Evolutionary conservation across 768 basidiomycete genomes (phyloP).

Genomic region (Lepiota subincarnata): DNA sequence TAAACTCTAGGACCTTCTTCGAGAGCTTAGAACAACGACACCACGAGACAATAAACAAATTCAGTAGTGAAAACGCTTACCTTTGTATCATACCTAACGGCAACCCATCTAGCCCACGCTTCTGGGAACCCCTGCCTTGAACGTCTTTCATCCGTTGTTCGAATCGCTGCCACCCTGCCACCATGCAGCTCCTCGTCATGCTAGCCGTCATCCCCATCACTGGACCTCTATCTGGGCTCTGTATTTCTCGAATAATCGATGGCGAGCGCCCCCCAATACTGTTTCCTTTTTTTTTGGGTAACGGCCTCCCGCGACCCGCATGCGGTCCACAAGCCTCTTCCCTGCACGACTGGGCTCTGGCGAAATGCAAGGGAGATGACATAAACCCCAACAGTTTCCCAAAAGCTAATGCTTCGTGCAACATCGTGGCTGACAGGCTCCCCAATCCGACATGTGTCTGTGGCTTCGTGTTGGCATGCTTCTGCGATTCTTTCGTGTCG

Average conservation of each 20-base stretch:
- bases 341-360: neutral
- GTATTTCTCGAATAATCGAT: neutral
- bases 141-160: neutral
- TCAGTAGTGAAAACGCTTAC: slow-evolving; percentile 6
- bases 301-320: neutral
- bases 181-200: neutral
- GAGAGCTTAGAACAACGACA: neutral
- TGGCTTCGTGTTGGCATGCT: neutral
- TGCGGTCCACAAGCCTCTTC: neutral
- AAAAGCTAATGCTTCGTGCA: neutral
- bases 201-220: neutral
- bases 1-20: slow-evolving; percentile 1
- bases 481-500: neutral
- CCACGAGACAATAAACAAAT: slow-evolving; percentile 9
- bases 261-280: neutral
- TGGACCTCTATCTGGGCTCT: neutral
- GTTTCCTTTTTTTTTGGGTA: neutral
- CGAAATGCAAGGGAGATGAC: neutral
- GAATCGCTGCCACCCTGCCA: neutral
- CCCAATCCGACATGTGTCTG: neutral
- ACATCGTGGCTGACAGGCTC: neutral
- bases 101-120: neutral
- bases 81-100: slow-evolving; percentile 6
- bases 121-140: neutral
- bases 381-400: neutral